Evolutionary conservation across 768 basidiomycete species (phyloP), one percentile per base, ranked within the genome.

Genomic region (Kwoniella dendrophila): DNA sequence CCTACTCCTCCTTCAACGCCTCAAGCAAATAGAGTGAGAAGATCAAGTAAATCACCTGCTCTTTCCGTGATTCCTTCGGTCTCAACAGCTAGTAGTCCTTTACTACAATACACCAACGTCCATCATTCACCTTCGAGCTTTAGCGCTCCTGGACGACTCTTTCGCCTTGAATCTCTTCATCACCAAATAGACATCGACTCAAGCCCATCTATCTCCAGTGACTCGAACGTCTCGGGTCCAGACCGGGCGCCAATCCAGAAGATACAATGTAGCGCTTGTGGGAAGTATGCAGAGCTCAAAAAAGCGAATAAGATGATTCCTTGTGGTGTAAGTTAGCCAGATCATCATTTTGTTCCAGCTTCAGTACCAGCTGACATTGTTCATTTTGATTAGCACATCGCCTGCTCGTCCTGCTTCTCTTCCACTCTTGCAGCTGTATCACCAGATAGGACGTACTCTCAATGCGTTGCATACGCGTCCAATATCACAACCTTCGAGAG

Each of bases 361-460:
- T 20, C 29, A 10, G n/a, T n/a, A n/a, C n/a, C 51, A 56, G 14
- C 60, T 62, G 11, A 60, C 26, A 14, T 22, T 45, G 12, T 18
- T 8, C 27, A 34, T 7, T n/a, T 6, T 29, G 16, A 24, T 11
- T 18, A 74, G 70, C 57, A 74, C 44, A 52, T 67, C 30, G 38
- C 59, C 33, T 74, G 73, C 53, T 56, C 63, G n/a, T 30, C 62
- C 5, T 74, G 73, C 40, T 74, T 71, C 53, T 63, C 68, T 3
- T 65, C 73, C 1, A 56, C 62, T 2, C 43, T 74, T 4, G 60
- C 73, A 1, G 68, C 70, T 1, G 73, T 74, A 4, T 68, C 70
- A 2, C 67, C 70, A 14, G 63, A 59, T 5, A 32, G 56, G 3
- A 62, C 59, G 3, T 27, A 56, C 16, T 66, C 68, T 20, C 56